Percentiles rank a stretch among this genome's conserved stretches.
Conservation (phyloP, 2,329 filamentous ascomycete species). For the Pezicula radicicola region DNA sequence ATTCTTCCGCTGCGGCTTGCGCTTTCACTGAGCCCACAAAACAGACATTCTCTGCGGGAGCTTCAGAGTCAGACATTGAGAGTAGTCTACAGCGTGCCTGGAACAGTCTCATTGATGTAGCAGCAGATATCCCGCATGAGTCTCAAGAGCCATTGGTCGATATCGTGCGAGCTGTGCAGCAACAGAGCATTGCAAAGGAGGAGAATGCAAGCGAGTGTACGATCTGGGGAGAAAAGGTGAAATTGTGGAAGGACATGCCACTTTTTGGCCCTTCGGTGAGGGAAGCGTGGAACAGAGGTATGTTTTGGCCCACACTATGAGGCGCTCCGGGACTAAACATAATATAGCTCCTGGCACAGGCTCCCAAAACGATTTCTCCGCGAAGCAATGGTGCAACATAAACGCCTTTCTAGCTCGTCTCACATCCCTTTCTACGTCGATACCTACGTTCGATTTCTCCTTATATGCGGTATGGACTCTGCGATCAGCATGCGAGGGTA, state of each 20-base stretch:
- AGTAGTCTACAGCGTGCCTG: constrained; percentile 17
- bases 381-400: constrained; percentile 15
- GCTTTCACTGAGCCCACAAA: no score
- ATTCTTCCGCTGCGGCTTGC: no score
- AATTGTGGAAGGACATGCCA: constrained; percentile 28
- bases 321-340: neutral
- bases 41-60: no score
- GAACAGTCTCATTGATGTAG: constrained; percentile 19
- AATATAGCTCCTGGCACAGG: constrained; percentile 10
- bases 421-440: constrained; percentile 12
- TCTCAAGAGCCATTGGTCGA: constrained; percentile 20
- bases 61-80: no score
- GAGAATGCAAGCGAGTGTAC: constrained; percentile 11
- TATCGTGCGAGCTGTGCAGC: constrained; percentile 16
- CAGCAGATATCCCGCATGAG: constrained; percentile 14
- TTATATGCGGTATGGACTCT: constrained; percentile 27
- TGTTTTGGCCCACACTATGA: neutral
- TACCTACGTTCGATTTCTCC: constrained; percentile 22
- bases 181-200: constrained; percentile 11
- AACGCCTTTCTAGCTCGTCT: constrained; percentile 25
- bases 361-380: constrained; percentile 9
- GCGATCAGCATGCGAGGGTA: constrained; percentile 25
- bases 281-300: constrained; percentile 27
- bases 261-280: constrained; percentile 23
- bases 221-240: constrained; percentile 14